Evolutionary conservation across 1,139 yeast species (phyloP), one percentile per base, ranked within the genome.

Genomic region (Candida freyschussii): DNA sequence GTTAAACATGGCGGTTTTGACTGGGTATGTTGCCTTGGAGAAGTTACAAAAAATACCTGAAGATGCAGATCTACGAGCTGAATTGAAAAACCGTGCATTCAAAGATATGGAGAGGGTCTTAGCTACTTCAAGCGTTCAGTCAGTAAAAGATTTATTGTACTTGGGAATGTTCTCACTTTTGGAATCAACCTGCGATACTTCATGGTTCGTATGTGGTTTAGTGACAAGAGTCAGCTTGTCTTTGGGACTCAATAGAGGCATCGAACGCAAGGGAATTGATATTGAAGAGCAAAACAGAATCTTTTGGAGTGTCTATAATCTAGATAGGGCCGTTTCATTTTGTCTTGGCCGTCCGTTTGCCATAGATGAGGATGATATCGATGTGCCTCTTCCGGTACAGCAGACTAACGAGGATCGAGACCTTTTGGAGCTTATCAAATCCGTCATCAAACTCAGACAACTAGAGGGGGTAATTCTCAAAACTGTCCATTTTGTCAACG

Each of bases 201-300:
- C 72, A 0, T 70, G 75, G 75, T 67, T 69, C 21, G 60, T 69
- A 12, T 62, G 67, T 39, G 75, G 75, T 0, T 50, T 65, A n/a
- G 48, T 69, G 13, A 60, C 67, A 36, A 51, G 75, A 40, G 39
- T 66, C 24, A 53, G 63, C 1, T 52, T 67, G 9, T 62, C 63
- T 5, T 39, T 69, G n/a, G 72, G 73, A 2, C 45, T 69, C 23
- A 64, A 70, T 44, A 59, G 65, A 29, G 48, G 47, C 18, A 8
- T 24, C 27, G 45, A 34, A 4, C 44, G 55, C 50, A 48, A 60
- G 6, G 42, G 53, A 0, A 46, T 50, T 9, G 65, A 64, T 26
- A 52, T 55, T 4, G 75, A 70, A 45, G 55, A 62, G 54, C 49
- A 67, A 30, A 57, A 60, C 24, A 51, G 76, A 28, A 50, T 69